Conservation (phyloP, 1,284 basidiomycete species). For the Puccinia triticina region DNA sequence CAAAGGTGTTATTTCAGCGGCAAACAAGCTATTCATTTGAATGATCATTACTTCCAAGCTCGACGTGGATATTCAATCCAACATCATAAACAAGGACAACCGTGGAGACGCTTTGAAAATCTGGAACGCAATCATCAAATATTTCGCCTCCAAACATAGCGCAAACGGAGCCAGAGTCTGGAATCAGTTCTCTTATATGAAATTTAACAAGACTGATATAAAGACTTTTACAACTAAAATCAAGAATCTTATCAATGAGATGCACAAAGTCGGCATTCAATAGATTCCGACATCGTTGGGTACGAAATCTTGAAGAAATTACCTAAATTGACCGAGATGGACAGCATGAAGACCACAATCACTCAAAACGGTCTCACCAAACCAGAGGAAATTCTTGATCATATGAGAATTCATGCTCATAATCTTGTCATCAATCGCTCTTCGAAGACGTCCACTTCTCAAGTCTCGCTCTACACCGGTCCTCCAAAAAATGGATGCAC, state of each 20-base stretch:
- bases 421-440: no score
- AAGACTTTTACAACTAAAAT: background rate
- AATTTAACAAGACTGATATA: background rate
- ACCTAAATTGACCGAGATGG: background rate
- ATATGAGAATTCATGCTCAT: background rate
- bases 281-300: background rate
- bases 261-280: background rate
- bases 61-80: background rate
- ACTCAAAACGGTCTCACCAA: background rate
- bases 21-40: background rate
- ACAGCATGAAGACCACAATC: background rate
- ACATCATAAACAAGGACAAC: background rate
- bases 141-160: background rate
- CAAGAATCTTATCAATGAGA: background rate
- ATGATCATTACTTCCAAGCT: background rate
- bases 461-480: background rate
- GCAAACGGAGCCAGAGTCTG: background rate
- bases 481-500: no score
- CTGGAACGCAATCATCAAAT: background rate
- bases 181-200: background rate
- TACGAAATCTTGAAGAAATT: background rate
- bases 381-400: background rate
- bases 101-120: background rate
- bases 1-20: no score
- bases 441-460: background rate